Conservation (phyloP, 176 grass and related monocot genomes). For the Sorghum bicolor region DNA sequence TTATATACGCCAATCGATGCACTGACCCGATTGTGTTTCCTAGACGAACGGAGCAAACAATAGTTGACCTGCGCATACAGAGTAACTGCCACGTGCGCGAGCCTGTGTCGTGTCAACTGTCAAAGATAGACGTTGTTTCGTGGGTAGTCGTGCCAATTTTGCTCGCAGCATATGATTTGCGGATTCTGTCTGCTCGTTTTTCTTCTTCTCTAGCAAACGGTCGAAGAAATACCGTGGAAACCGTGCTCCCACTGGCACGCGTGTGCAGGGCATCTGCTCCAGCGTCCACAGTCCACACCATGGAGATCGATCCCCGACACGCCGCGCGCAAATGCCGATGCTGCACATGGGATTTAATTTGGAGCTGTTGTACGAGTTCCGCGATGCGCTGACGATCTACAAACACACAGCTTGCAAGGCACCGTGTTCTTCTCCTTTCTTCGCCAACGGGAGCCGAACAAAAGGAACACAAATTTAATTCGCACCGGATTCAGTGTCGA, state of each 20-base stretch:
- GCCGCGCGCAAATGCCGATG: too few relatives aligned
- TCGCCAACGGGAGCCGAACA: too few relatives aligned
- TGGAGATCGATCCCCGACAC: too few relatives aligned
- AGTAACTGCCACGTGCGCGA: too few relatives aligned
- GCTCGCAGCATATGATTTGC: not conserved
- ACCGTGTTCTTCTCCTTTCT: too few relatives aligned
- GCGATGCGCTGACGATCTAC: too few relatives aligned
- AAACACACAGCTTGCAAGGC: too few relatives aligned
- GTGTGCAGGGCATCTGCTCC: not conserved
- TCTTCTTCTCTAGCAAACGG: not conserved
- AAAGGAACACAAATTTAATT: too few relatives aligned
- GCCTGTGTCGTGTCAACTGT: not conserved
- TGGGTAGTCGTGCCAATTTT: not conserved
- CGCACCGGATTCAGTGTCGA: too few relatives aligned
- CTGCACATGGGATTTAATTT: too few relatives aligned
- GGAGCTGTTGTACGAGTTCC: too few relatives aligned
- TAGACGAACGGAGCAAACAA: not conserved
- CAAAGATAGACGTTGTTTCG: not conserved
- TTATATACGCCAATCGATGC: not conserved
- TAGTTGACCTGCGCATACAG: not conserved
- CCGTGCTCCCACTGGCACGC: not conserved
- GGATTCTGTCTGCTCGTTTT: not conserved
- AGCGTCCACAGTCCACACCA: too few relatives aligned
- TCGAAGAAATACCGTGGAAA: not conserved
- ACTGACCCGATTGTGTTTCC: not conserved